Conservation (phyloP, 371 early-diverging fungal genomes). For the Mucor lusitanicus region DNA sequence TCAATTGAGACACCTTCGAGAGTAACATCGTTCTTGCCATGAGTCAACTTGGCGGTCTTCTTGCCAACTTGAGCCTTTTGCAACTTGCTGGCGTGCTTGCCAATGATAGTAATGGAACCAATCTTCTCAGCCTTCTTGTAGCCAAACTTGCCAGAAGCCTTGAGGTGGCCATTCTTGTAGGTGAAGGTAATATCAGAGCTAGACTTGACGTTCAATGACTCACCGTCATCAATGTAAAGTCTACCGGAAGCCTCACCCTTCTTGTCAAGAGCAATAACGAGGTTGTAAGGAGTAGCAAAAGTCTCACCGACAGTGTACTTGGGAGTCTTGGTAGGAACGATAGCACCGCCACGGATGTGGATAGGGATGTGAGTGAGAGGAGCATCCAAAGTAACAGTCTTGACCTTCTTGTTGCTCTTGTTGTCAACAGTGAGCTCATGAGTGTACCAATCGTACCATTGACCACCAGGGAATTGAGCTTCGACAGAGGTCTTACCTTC, state of each 20-base stretch:
- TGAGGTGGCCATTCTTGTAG: constrained; percentile 27
- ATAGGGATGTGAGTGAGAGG: constrained; percentile 49
- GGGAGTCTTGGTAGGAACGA: constrained; percentile 54
- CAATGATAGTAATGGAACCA: constrained; percentile 18
- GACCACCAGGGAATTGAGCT: constrained; percentile 57
- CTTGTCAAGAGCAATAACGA: constrained; percentile 56
- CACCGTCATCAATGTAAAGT: constrained; percentile 63
- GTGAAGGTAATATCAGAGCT: constrained; percentile 32
- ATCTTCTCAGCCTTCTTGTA: constrained; percentile 31
- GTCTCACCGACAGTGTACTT: constrained; percentile 51
- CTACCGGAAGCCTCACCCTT: constrained; percentile 44
- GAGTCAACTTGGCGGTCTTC: constrained; percentile 12
- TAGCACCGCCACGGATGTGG: constrained; percentile 51
- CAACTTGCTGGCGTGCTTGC: constrained; percentile 10
- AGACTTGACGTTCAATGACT: constrained; percentile 34
- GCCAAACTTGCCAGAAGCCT: constrained; percentile 31
- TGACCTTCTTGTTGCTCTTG: constrained; percentile 9
- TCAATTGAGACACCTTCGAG: background rate
- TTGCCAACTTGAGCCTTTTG: constrained; percentile 1
- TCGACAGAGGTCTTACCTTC: constrained; percentile 42
- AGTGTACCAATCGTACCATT: constrained; percentile 59
- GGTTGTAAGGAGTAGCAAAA: constrained; percentile 36
- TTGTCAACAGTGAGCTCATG: constrained; percentile 12
- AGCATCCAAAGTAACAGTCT: constrained; percentile 35
- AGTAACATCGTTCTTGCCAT: background rate